Evolutionary conservation across 2,329 filamentous ascomycete genomes (phyloP), one percentile per base, ranked within the genome.

Genomic region (Plectosphaerella sp.): DNA sequence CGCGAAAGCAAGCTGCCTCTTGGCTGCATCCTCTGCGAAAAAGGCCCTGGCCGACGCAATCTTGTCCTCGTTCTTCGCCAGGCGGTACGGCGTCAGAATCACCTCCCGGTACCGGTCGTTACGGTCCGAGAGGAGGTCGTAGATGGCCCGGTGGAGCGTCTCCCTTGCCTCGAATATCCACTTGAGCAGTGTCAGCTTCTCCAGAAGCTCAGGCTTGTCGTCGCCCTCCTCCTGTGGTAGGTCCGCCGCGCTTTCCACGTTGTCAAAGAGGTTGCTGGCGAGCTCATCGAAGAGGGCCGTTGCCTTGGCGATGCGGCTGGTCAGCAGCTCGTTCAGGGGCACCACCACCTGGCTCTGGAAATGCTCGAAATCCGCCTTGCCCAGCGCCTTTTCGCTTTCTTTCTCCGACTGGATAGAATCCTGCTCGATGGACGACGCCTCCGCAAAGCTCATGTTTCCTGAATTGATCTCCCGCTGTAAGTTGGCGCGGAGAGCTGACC

Each of bases 141-240:
- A 96, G 50, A 93, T 82, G 61, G 91, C 88, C 43, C 89, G 86
- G 71, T 97, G 87, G 9, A 97, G 77, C 46, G 82, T 79, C 70
- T 99, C 94, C n/a, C 92, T 86, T 1, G 89, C 88, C 67, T 99
- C 94, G 61, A 97, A 97, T 9, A 97, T 84, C 92, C 94, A 97
- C 64, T 97, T 99, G 14, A 97, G 78, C 47, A 97, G 81, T 0
- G 93, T 97, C 12, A 99, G 78, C 70, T 96, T 96, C 69, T 99
- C 94, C 3, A 97, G 76, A 0, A 97, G 78, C 68, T 99, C 94
- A 0, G 94, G 94, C 65, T 92, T 86, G 67, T 97, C 93, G 60
- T 97, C 93, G 16, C 94, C 93, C 71, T 97, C 93, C 68, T 96
- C 91, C 67, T 97, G 92, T 0, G 91, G 88, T 67, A 91, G 84